Percentiles rank a stretch among this genome's conserved stretches.
phyloP scores from a whole-genome alignment of 139 green algal genomes.

The Chlamydomonas schloesseri region DNA sequence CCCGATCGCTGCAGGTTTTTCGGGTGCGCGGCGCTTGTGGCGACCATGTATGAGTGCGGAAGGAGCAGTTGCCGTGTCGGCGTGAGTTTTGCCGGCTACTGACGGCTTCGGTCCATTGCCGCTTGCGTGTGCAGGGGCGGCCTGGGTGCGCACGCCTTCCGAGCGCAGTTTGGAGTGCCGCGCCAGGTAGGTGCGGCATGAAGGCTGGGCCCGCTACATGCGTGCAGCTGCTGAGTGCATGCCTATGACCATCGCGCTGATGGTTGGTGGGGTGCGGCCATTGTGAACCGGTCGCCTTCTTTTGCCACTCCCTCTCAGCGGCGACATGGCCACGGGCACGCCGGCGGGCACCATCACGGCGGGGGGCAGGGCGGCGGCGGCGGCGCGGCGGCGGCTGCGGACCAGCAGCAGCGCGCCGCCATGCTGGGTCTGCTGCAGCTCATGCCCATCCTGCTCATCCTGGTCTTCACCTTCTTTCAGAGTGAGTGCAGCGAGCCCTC shows the following conservation, averaged over 20 bases:
- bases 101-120: too few species aligned
- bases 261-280: too few species aligned
- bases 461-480: constrained; percentile 54
- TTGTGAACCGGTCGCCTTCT: too few species aligned
- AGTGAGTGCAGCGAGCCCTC: constrained; percentile 36
- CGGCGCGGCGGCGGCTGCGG: neutral
- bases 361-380: neutral
- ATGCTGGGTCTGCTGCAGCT: constrained; percentile 52
- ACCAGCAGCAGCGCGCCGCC: constrained; percentile 42
- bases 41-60: too few species aligned
- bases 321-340: constrained; percentile 15
- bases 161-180: constrained; percentile 20
- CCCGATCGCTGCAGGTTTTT: too few species aligned
- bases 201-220: too few species aligned
- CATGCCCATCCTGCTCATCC: constrained; percentile 59
- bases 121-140: constrained; percentile 4
- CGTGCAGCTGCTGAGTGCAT: too few species aligned
- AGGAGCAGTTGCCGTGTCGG: too few species aligned
- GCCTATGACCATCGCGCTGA: too few species aligned
- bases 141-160: constrained; percentile 43
- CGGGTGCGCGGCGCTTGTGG: too few species aligned
- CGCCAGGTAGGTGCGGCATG: constrained; percentile 18
- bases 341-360: neutral
- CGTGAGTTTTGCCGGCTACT: too few species aligned
- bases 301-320: neutral